Conservation (phyloP, 495 filamentous ascomycete genomes). For the Neurospora sp. region DNA sequence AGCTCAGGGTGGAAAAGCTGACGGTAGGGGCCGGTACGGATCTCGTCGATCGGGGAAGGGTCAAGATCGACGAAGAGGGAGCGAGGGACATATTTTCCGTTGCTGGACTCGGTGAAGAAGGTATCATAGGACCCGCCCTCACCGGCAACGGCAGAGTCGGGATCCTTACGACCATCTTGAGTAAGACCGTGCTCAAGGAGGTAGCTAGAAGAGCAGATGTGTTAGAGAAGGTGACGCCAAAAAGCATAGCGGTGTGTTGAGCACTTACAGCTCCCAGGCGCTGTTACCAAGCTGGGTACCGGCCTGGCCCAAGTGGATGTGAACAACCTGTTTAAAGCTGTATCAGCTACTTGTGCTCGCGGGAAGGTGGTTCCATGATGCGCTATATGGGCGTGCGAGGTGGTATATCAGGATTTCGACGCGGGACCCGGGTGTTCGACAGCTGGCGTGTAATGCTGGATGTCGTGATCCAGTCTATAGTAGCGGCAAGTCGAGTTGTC, state of each 20-base stretch:
- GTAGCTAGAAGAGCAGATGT: conserved; percentile 45
- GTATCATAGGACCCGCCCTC: conserved; percentile 72
- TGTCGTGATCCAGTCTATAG: neutral
- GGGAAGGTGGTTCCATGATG: neutral
- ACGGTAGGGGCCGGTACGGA: conserved; percentile 72
- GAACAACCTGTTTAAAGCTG: conserved; percentile 52
- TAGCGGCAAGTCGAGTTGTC: neutral
- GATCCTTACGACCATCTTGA: conserved; percentile 59
- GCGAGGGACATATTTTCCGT: conserved; percentile 82
- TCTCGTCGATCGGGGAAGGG: conserved; percentile 86
- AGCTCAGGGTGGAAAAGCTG: conserved; percentile 85
- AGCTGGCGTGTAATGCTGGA: neutral
- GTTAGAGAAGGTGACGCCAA: conserved; percentile 5
- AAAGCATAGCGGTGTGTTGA: conserved; percentile 29
- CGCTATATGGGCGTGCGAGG: neutral
- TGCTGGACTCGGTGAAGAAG: conserved; percentile 82
- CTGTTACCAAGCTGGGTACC: conserved; percentile 88
- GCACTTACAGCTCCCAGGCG: conserved; percentile 85
- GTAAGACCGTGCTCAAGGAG: conserved; percentile 84
- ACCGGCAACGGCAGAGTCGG: conserved; percentile 48
- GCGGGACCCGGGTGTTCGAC: neutral
- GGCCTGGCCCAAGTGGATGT: conserved; percentile 89
- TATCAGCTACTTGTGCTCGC: conserved; percentile 7
- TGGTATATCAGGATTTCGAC: neutral
- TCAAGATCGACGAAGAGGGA: conserved; percentile 87